phyloP scores from a whole-genome alignment of 495 filamentous ascomycete genomes.

The Staphylotrichum longicolle region DNA sequence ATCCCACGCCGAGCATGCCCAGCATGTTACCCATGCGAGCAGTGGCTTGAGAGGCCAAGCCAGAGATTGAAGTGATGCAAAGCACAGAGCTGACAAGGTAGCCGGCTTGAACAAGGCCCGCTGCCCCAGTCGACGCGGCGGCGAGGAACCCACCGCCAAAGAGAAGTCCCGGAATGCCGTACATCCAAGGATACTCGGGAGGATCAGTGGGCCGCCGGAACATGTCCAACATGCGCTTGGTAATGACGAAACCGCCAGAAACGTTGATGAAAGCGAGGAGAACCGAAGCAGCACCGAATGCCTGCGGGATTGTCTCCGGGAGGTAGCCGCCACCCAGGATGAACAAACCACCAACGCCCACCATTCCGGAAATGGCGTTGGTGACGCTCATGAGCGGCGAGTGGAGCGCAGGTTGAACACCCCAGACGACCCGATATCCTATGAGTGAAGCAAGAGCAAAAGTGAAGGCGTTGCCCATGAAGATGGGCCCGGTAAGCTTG shows the following conservation, averaged over 20 bases:
- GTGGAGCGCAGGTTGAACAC: constrained; percentile 71
- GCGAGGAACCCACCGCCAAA: constrained; percentile 76
- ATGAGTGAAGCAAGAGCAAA: constrained; percentile 75
- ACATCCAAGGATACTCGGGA: constrained; percentile 80
- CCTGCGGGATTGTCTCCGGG: constrained; percentile 72
- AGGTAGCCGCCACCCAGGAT: constrained; percentile 73
- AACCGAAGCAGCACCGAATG: constrained; percentile 71
- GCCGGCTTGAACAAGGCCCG: constrained; percentile 75
- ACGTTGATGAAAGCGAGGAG: constrained; percentile 80
- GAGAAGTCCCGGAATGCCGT: constrained; percentile 66
- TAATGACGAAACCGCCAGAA: constrained; percentile 78
- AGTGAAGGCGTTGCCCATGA: constrained; percentile 80
- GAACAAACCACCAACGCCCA: constrained; percentile 78
- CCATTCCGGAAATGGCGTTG: constrained; percentile 84
- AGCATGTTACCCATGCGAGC: constrained; percentile 77
- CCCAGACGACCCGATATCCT: constrained; percentile 80
- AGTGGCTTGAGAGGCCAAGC: constrained; percentile 71
- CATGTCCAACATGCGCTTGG: constrained; percentile 90
- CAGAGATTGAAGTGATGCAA: constrained; percentile 70
- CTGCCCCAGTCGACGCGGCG: constrained; percentile 72
- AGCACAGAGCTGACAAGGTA: constrained; percentile 76
- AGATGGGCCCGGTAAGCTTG: constrained; percentile 70
- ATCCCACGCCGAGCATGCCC: constrained; percentile 74
- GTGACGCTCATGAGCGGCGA: constrained; percentile 83
- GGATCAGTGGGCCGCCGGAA: constrained; percentile 78